A percentile compares a stretch with the other conserved stretches of the same genome.
Conservation (phyloP, 371 early-diverging fungal genomes). For the Capillidium heterosporum region DNA sequence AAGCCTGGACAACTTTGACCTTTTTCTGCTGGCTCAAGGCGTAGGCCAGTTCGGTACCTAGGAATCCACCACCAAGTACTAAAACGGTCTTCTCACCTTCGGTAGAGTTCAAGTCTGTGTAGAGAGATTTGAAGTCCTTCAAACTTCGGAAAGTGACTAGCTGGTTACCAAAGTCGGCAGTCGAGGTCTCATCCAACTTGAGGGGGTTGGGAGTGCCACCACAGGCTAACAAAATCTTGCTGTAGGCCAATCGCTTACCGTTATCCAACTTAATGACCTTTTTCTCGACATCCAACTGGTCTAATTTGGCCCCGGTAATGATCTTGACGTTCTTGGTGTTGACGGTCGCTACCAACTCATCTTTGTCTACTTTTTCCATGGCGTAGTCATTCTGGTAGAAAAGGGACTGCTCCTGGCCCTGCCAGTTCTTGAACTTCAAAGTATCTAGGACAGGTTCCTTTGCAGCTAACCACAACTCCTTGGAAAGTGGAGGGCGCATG, state of each 20-base stretch:
- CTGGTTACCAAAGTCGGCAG: conserved; percentile 10
- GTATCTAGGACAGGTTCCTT: conserved; percentile 22
- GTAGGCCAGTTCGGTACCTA: conserved; percentile 51
- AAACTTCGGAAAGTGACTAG: conserved; percentile 46
- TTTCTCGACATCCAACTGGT: conserved; percentile 35
- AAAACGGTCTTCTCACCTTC: conserved; percentile 33
- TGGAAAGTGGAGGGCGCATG: conserved; percentile 49
- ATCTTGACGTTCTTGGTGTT: conserved; percentile 25
- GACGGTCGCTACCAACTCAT: conserved; percentile 12
- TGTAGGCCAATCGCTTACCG: conserved; percentile 37
- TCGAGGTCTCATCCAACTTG: conserved; percentile 15
- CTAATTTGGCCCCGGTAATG: conserved; percentile 23
- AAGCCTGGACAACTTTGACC: conserved; percentile 42
- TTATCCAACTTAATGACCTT: conserved; percentile 34
- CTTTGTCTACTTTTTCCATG: conserved; percentile 11
- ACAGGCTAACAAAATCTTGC: conserved; percentile 51
- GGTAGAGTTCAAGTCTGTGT: conserved; percentile 15
- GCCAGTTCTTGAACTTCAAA: conserved; percentile 50
- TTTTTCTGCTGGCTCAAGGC: conserved; percentile 38
- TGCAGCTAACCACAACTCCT: conserved; percentile 57
- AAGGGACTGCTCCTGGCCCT: conserved; percentile 38
- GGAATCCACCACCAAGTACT: conserved; percentile 57
- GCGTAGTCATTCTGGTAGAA: conserved; percentile 14
- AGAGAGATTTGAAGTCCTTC: conserved; percentile 35
- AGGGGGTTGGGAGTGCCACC: conserved; percentile 45